Percentiles rank a stretch among this genome's conserved stretches.
Conservation (phyloP, 371 early-diverging fungal genomes). For the Encephalitozoon cuniculi region DNA sequence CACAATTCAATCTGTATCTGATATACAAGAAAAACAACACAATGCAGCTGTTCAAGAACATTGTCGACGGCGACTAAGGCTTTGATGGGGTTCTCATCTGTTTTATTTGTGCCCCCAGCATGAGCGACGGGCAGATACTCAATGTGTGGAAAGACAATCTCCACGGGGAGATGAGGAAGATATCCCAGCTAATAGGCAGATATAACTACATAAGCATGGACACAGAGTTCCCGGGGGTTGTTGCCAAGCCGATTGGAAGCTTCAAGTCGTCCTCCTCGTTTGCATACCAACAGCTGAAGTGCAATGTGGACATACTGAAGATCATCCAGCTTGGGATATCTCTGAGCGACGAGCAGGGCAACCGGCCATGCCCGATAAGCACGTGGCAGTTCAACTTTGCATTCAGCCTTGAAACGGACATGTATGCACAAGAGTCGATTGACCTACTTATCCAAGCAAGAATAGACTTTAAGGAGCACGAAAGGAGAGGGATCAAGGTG, state of each 20-base stretch:
- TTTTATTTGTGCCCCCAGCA: background rate
- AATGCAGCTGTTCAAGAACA: background rate
- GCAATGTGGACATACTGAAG: slow-evolving; percentile 92
- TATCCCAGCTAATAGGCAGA: slow-evolving; percentile 76
- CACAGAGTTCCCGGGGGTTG: slow-evolving; percentile 98
- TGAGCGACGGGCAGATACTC: slow-evolving; percentile 39
- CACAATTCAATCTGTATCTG: slow-evolving; percentile 42
- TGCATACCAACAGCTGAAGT: slow-evolving; percentile 82
- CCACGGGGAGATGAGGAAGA: slow-evolving; percentile 78
- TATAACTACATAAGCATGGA: slow-evolving; percentile 96
- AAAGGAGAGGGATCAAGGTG: slow-evolving; percentile 88
- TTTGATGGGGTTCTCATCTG: background rate
- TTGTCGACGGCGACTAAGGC: background rate
- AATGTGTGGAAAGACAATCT: slow-evolving; percentile 92
- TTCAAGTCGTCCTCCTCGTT: slow-evolving; percentile 63
- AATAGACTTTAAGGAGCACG: slow-evolving; percentile 90
- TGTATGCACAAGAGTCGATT: slow-evolving; percentile 97
- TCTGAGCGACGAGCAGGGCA: slow-evolving; percentile 81
- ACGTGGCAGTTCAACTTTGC: slow-evolving; percentile 99
- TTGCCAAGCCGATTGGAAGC: slow-evolving; percentile 89
- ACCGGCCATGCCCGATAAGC: slow-evolving; percentile 71
- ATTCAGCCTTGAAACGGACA: slow-evolving; percentile 81
- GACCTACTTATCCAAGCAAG: slow-evolving; percentile 86
- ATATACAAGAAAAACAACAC: slow-evolving; percentile 50
- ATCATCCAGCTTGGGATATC: slow-evolving; percentile 97